phyloP scores from a whole-genome alignment of 208 protist genomes.

The Leishmania tropica region DNA sequence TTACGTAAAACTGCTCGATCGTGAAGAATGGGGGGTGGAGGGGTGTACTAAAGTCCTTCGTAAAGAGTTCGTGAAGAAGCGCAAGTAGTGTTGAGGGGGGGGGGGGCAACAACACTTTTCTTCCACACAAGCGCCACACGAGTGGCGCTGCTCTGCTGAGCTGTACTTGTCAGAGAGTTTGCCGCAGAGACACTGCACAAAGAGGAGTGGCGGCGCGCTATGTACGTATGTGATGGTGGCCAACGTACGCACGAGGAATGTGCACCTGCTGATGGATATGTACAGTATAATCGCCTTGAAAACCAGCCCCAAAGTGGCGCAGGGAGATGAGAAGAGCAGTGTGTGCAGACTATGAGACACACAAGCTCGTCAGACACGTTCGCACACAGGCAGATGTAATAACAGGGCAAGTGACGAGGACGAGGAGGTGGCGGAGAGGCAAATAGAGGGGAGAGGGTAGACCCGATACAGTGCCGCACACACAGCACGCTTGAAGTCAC shows the following conservation, averaged over 20 bases:
- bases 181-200: background rate
- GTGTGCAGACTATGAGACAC: background rate
- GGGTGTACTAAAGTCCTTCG: background rate
- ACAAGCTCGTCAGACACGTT: background rate
- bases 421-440: too few relatives aligned
- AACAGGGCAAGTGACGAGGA: background rate
- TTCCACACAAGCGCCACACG: background rate
- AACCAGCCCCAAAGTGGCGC: background rate
- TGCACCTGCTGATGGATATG: background rate
- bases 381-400: background rate
- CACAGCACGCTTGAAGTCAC: background rate
- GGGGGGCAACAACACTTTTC: background rate
- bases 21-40: background rate
- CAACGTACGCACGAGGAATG: background rate
- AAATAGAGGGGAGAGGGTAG: background rate
- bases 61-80: background rate
- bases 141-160: background rate
- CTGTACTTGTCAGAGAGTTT: background rate
- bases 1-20: conserved; percentile 3
- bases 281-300: conserved; percentile 7
- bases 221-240: background rate
- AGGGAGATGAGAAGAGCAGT: conserved; percentile 1
- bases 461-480: background rate
- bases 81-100: background rate
- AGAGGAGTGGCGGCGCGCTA: background rate